phyloP scores from a whole-genome alignment of 2,329 filamentous ascomycete species.

The Pseudogymnoascus sp. region DNA sequence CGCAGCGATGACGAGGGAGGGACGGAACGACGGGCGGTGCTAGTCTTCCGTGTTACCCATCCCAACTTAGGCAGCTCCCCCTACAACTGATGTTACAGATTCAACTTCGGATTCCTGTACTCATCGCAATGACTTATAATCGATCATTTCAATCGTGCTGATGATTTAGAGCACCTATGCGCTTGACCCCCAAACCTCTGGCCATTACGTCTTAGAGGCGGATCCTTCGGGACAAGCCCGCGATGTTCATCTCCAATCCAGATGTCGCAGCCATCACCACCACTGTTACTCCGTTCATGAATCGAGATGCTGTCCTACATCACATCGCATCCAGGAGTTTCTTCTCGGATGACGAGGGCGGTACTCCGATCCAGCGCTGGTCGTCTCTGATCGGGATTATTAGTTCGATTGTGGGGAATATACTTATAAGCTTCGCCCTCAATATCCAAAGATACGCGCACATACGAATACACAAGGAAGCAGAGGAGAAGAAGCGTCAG shows the following conservation, averaged over 20 bases:
- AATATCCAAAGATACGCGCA: slow-evolving; percentile 97
- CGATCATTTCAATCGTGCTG: background rate
- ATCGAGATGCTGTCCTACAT: slow-evolving; percentile 5
- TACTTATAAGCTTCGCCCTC: slow-evolving; percentile 88
- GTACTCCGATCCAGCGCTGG: slow-evolving; percentile 59
- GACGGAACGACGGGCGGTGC: background rate
- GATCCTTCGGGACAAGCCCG: slow-evolving; percentile 2
- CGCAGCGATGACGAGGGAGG: slow-evolving; percentile 4
- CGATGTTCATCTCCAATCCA: slow-evolving; percentile 4
- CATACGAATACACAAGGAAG: slow-evolving; percentile 69
- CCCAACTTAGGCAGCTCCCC: background rate
- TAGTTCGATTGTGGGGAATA: slow-evolving; percentile 85
- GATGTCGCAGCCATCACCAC: background rate
- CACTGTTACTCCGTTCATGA: background rate
- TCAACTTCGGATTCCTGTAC: background rate
- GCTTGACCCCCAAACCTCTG: background rate
- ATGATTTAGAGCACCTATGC: background rate
- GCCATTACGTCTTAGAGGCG: background rate
- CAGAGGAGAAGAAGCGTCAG: slow-evolving; percentile 47
- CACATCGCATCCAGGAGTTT: background rate
- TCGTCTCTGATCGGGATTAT: slow-evolving; percentile 91
- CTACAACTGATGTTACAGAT: background rate
- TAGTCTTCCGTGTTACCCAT: background rate
- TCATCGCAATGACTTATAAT: slow-evolving; percentile 6
- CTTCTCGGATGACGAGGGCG: slow-evolving; percentile 24